Evolutionary conservation across 1,284 basidiomycete species (phyloP), one percentile per base, ranked within the genome.

Genomic region (Flammula alnicola): DNA sequence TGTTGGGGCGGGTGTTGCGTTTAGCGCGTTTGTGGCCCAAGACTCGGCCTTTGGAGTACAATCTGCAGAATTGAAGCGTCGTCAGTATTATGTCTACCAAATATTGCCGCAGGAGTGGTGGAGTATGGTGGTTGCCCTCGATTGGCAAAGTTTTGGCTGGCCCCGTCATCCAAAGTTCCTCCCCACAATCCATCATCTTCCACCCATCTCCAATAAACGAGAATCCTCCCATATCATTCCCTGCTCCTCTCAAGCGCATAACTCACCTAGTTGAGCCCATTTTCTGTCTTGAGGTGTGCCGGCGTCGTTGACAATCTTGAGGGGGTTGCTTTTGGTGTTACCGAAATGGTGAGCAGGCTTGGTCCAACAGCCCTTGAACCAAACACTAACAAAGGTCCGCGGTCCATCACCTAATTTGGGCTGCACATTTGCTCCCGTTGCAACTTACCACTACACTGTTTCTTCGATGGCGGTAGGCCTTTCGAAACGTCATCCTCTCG

Each of bases 21-120:
- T 98, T 98, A 64, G 92, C 94, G 64, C 97, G 93, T 82, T 98
- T 96, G 91, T 97, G 93, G 63, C 95, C 93, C 70, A 98, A 83
- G 70, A 99, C 88, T 69, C 96, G 93, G 75, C 93, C 97, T 84
- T 98, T 98, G 77, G 78, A 78, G 86, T 98, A 98, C 69, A 98
- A 85, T 85, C 94, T 95, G 71, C 30, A 51, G 49, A 30, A 35
- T 43, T 19, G 26, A 36, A 39, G 27, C 29, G 36, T 44, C 12
- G 51, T 58, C 46, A 60, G 55, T 37, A 20, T 7, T 44, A 31
- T n/a, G 32, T 33, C 42, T 49, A 31, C 22, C 35, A 29, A 44
- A 16, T 12, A 20, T 32, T 41, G 30, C n/a, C 5, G n/a, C 10
- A 30, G 25, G 17, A 36, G 22, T 19, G 45, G 32, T 47, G 32